Evolutionary conservation across 805 yeast species (phyloP).

Genomic region (Yarrowia sp.): DNA sequence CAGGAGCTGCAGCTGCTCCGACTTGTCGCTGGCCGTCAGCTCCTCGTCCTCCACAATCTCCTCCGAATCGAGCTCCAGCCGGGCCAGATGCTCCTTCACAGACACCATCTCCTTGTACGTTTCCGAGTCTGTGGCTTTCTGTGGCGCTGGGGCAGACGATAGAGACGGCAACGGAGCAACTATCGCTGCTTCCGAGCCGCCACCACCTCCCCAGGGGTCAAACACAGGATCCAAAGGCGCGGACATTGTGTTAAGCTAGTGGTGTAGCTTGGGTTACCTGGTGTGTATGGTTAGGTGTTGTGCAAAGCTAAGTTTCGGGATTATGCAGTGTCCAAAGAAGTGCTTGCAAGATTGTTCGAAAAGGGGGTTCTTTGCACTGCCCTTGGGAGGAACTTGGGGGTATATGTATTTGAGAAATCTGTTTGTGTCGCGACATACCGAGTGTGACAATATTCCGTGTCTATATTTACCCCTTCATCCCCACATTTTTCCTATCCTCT

Average conservation of each 20-base stretch:
- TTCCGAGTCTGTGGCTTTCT: neutral
- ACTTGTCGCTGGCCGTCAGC: constrained; percentile 42
- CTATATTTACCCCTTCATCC: too few relatives aligned
- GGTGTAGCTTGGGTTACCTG: neutral
- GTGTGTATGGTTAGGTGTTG: neutral
- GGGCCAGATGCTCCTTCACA: constrained; percentile 30
- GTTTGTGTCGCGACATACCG: neutral
- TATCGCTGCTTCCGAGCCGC: neutral
- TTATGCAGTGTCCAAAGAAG: constrained; percentile 1
- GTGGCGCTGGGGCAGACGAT: neutral
- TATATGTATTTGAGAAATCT: neutral
- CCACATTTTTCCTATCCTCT: too few relatives aligned
- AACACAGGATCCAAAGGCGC: constrained; percentile 30
- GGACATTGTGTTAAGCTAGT: constrained; percentile 2
- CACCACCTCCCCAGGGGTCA: constrained; percentile 38
- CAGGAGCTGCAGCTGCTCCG: constrained; percentile 46
- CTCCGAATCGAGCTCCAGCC: constrained; percentile 11
- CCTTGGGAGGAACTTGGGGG: neutral
- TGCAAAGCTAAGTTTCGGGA: constrained; percentile 21
- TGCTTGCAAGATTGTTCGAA: too few relatives aligned
- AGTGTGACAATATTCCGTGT: too few relatives aligned
- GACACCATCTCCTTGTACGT: constrained; percentile 28
- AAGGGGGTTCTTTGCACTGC: neutral
- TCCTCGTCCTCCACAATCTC: constrained; percentile 42
- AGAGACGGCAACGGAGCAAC: neutral